Percentiles rank a stretch among this genome's conserved stretches.
Conservation (phyloP, 1,284 basidiomycete species). For the Cutaneotrichosporon sp. region DNA sequence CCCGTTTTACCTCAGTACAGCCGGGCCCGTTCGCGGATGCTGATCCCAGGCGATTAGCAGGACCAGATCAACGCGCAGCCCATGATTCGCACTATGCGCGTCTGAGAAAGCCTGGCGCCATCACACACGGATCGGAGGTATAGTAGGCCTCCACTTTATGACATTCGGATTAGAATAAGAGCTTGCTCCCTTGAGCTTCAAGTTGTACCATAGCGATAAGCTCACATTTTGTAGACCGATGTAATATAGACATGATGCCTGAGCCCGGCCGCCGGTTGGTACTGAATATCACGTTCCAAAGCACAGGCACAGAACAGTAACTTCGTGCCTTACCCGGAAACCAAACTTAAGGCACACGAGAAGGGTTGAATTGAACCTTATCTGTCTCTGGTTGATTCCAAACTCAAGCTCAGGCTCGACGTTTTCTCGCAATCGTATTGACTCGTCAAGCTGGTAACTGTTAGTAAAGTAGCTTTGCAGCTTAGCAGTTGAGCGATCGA, state of each 20-base stretch:
- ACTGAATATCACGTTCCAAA: no score
- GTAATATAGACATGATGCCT: background rate
- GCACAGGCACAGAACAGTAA: background rate
- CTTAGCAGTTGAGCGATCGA: background rate
- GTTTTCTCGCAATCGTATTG: no score
- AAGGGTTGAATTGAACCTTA: no score
- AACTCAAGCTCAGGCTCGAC: no score
- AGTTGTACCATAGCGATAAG: background rate
- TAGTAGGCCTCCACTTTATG: background rate
- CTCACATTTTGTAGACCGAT: background rate
- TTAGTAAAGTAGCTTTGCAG: no score
- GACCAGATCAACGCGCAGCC: conserved; percentile 9
- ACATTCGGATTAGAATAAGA: background rate
- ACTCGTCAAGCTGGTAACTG: background rate
- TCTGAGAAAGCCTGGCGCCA: background rate
- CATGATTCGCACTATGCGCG: conserved; percentile 5
- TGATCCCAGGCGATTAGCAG: conserved; percentile 8
- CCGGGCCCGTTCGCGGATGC: background rate
- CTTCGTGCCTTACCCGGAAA: background rate
- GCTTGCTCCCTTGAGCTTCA: background rate
- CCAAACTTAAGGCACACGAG: background rate
- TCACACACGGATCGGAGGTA: no score
- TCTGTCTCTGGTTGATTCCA: no score
- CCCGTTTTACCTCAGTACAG: conserved; percentile 3
- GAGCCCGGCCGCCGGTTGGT: no score